These are phyloP conservation scores for Aspergillus sp. DNA, from an alignment of 2,329 filamentous ascomycete species.

Conservation along the genomic window DNA sequence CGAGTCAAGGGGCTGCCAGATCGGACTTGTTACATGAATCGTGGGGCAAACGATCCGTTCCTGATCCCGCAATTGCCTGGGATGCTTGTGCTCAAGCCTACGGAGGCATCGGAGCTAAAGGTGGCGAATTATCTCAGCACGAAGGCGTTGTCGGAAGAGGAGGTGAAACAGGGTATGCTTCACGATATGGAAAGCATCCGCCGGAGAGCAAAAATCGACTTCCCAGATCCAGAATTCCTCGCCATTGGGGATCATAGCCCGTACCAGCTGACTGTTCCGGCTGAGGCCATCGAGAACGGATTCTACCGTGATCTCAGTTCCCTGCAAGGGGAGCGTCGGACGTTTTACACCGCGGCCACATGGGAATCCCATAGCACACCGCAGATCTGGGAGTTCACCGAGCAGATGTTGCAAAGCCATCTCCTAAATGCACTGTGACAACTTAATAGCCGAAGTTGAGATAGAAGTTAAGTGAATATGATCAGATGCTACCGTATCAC, in stretches of 20 bases:
- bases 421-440: background rate
- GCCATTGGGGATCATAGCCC: conserved; percentile 26
- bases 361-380: background rate
- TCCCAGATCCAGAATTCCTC: conserved; percentile 15
- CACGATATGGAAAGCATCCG: background rate
- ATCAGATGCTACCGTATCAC: no score
- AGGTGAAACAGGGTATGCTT: conserved; percentile 4
- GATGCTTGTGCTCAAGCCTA: conserved; percentile 11
- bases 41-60: background rate
- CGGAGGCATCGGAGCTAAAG: background rate
- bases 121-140: conserved; percentile 9
- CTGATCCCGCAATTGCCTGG: conserved; percentile 13
- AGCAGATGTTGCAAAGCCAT: background rate
- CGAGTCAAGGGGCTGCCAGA: conserved; percentile 29
- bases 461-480: background rate
- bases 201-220: background rate
- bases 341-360: conserved; percentile 41
- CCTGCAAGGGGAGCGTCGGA: conserved; percentile 40
- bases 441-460: background rate
- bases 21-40: conserved; percentile 7
- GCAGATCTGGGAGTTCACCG: conserved; percentile 4
- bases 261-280: conserved; percentile 30
- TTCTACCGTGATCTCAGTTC: conserved; percentile 41
- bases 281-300: conserved; percentile 32
- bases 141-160: conserved; percentile 1